phyloP scores from a whole-genome alignment of 257 asterid genomes.

The Gentiana straminea region DNA sequence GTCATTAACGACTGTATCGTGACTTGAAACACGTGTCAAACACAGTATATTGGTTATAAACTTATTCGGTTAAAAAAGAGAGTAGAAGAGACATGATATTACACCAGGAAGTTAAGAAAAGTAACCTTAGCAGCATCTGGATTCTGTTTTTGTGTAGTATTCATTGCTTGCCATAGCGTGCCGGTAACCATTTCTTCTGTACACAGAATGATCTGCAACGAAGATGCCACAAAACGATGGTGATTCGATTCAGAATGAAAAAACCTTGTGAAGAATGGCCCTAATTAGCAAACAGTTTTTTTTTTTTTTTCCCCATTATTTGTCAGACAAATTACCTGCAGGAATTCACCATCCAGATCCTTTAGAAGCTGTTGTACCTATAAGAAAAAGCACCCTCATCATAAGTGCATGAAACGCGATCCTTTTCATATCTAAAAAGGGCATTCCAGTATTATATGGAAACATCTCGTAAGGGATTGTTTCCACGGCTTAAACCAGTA shows the following conservation, averaged over 20 bases:
- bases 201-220: conserved; percentile 62
- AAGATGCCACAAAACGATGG: background rate
- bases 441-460: background rate
- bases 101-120: conserved; percentile 3
- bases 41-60: no score
- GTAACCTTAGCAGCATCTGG: conserved; percentile 54
- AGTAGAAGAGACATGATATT: background rate
- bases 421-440: background rate
- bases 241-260: no score
- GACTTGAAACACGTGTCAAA: no score
- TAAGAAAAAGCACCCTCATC: conserved; percentile 2
- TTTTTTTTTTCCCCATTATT: background rate
- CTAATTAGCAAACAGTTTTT: no score
- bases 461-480: background rate
- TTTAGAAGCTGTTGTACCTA: conserved; percentile 73
- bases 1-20: no score
- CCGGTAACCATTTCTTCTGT: conserved; percentile 72
- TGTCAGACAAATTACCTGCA: conserved; percentile 31
- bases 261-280: no score
- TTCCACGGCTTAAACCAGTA: conserved; percentile 1
- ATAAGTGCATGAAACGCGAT: conserved; percentile 1
- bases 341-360: conserved; percentile 86
- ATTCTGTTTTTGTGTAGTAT: conserved; percentile 47
- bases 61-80: background rate
- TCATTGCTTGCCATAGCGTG: conserved; percentile 88